Base-by-base conservation (phyloP, 108 stramenopile genomes). In the Pseudonitzschia multistriata region DNA sequence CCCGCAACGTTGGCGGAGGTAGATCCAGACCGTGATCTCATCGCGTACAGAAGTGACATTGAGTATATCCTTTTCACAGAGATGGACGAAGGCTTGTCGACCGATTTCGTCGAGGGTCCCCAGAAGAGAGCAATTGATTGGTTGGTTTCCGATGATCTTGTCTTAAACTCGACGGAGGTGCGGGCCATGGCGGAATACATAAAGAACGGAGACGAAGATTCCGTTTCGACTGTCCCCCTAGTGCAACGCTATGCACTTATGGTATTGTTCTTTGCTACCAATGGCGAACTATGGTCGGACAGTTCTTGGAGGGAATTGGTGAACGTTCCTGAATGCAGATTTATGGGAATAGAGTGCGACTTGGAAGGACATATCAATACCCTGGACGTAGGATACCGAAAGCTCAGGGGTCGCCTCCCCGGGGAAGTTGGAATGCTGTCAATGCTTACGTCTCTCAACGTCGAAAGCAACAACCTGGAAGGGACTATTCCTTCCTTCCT, bases 381-480 rank as follows among this genome's bases (percentile, higher is more conserved):
- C n/a, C 3, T 70, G 57, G 57, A 70, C 40, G 42, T 70, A 42
- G 22, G 34, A 24, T 40, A 17, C 47, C 55, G 54, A 5, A 53
- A 56, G n/a, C 65, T 74, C 45, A 25, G 50, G 13, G 74, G 74
- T 19, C 49, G 56, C n/a, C 47, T 76, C 45, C 74, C 74, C 14
- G 62, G 48, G 0, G 74, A 76, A 47, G 27, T 76, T 14, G 74
- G 74, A 47, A 40, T 76, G 40, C 48, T 76, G 40, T 69, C 67
- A 2, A 30, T 45, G n/a, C 60, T 76, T 0, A 69, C 37, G 0
- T n/a, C 40, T n/a, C 27, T 76, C 39, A 54, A 31, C 21, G 15
- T 76, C 19, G 31, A 37, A 40, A 15, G 37, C 30, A 76, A 76
- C 49, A 53, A 57, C 10, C 62, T 76, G 53, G 68, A 76, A 33